Conservation (phyloP, 352 stramenopile genomes). For the Phytophthora rubi region DNA sequence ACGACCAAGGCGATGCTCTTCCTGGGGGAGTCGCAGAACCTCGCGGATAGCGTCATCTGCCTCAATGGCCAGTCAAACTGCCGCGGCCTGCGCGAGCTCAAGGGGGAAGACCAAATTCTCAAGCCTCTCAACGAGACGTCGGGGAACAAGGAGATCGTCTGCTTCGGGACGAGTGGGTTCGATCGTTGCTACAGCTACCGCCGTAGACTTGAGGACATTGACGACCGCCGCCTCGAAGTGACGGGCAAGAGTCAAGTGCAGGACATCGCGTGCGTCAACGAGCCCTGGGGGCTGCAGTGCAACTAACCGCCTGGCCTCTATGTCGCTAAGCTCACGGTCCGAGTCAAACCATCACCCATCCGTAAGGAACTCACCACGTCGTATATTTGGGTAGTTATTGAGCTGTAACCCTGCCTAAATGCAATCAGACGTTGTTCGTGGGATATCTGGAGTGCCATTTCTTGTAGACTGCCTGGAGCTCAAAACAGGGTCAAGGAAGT, state of each 20-base stretch:
- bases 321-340: not conserved
- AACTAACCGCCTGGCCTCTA: not conserved
- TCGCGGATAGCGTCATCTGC: not conserved
- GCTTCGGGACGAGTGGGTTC: too few species aligned
- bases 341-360: not conserved
- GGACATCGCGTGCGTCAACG: slow-evolving; percentile 1
- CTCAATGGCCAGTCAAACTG: not conserved
- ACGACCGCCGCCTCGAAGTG: slow-evolving; percentile 6
- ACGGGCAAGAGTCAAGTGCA: slow-evolving; percentile 9
- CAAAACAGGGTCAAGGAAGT: too few species aligned
- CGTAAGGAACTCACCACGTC: not conserved
- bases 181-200: not conserved
- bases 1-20: not conserved
- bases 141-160: not conserved
- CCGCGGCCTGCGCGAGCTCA: not conserved
- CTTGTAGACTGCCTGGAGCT: too few species aligned
- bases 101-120: not conserved
- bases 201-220: not conserved
- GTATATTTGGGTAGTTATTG: not conserved
- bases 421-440: not conserved
- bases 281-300: slow-evolving; percentile 3
- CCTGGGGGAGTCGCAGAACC: not conserved
- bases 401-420: not conserved
- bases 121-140: not conserved
- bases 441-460: too few species aligned